Evolutionary conservation across 164 flowering plant species (phyloP).

Genomic region (Malania oleifera): DNA sequence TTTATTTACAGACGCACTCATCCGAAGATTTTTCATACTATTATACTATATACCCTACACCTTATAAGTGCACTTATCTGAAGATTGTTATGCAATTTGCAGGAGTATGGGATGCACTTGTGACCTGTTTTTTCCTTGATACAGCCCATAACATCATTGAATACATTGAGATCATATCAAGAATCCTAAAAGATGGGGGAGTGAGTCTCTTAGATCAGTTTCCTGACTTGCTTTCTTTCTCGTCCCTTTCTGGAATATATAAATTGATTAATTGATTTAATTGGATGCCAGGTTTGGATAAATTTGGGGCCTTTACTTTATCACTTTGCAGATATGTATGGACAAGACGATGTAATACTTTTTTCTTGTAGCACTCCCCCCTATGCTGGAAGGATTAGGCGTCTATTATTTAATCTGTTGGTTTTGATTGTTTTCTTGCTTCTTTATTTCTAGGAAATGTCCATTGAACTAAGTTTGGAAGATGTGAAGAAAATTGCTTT

Average conservation of each 20-base stretch:
- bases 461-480: conserved; percentile 92
- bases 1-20: no score
- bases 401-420: background rate
- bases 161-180: conserved; percentile 88
- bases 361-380: background rate
- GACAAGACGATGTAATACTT: conserved; percentile 72
- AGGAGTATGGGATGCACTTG: conserved; percentile 96
- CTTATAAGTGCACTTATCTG: background rate
- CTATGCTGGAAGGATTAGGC: background rate
- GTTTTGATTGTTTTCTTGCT: background rate
- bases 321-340: conserved; percentile 90
- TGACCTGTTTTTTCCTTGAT: conserved; percentile 94
- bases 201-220: conserved; percentile 37
- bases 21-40: no score
- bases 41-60: no score
- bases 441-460: conserved; percentile 63
- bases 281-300: conserved; percentile 77
- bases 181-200: conserved; percentile 85
- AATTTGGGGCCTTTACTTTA: conserved; percentile 95
- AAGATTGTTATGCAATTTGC: conserved; percentile 17
- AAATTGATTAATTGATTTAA: conserved; percentile 5
- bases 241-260: no score
- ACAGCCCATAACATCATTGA: conserved; percentile 93
- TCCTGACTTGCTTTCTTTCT: background rate
- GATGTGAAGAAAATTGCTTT: conserved; percentile 84